These are phyloP conservation scores for Conidiobolus incongruus DNA, from an alignment of 371 early-diverging fungal species.

Conservation along the genomic window DNA sequence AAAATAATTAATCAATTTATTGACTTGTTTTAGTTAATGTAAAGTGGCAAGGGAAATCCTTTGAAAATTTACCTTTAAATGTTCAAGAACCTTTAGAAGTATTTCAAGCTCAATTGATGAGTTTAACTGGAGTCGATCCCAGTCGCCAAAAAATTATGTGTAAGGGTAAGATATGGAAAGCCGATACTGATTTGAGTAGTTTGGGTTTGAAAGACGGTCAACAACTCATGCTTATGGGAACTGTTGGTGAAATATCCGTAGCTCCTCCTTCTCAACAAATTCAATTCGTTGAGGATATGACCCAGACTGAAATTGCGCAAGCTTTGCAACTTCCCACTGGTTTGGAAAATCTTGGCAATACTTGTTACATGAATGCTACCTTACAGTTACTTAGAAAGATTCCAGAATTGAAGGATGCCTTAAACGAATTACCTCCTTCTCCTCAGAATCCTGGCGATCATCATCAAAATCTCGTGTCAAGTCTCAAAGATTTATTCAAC, in stretches of 20 bases:
- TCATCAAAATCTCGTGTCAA: conserved; percentile 32
- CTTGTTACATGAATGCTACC: conserved; percentile 96
- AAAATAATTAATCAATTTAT: no score
- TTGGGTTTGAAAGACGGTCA: neutral
- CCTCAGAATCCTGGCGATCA: conserved; percentile 11
- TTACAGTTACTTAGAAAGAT: conserved; percentile 86
- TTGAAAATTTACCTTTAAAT: conserved; percentile 57
- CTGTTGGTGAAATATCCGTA: conserved; percentile 68
- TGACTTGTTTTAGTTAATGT: conserved; percentile 38
- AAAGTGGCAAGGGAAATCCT: conserved; percentile 83
- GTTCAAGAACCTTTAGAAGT: conserved; percentile 46
- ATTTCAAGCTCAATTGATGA: conserved; percentile 79
- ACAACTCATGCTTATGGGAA: conserved; percentile 50
- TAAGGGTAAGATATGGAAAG: conserved; percentile 88
- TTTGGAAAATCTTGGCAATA: conserved; percentile 86
- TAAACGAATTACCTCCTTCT: conserved; percentile 17
- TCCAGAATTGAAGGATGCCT: conserved; percentile 48
- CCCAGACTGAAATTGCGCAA: conserved; percentile 60
- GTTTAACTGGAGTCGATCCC: conserved; percentile 81
- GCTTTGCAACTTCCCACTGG: conserved; percentile 75
- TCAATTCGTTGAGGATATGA: conserved; percentile 80
- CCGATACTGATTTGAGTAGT: conserved; percentile 9
- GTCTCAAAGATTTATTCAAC: conserved; percentile 45
- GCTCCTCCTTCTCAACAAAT: conserved; percentile 35
- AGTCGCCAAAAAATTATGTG: conserved; percentile 82